Conservation (phyloP, 2,329 filamentous ascomycete genomes). For the Dactylellina haptotyla region DNA sequence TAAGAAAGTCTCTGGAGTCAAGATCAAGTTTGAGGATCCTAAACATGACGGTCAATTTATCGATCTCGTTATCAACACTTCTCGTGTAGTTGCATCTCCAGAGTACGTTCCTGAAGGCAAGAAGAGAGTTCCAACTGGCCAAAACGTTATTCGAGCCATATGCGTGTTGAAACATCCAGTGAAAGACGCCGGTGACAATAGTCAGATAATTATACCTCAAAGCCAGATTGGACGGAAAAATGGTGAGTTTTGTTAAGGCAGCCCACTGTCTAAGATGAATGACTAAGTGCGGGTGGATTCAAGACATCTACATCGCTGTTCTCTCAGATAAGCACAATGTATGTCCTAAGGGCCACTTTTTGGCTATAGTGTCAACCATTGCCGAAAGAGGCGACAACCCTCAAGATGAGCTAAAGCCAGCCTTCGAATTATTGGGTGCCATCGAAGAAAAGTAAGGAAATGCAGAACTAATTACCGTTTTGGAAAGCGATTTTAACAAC, state of each 20-base stretch:
- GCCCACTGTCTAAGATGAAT: neutral
- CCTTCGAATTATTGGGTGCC: constrained; percentile 87
- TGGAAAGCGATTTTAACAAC: neutral
- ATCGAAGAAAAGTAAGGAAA: constrained; percentile 84
- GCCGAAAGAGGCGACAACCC: constrained; percentile 88
- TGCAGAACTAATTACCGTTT: neutral
- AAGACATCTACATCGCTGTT: constrained; percentile 95
- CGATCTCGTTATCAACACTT: constrained; percentile 95
- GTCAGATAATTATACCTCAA: constrained; percentile 96
- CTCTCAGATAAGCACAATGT: constrained; percentile 97
- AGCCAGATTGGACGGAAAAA: constrained; percentile 94
- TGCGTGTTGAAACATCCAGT: constrained; percentile 97
- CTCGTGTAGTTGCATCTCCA: constrained; percentile 94
- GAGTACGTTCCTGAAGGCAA: constrained; percentile 82
- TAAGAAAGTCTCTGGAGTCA: constrained; percentile 90
- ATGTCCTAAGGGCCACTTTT: constrained; percentile 98
- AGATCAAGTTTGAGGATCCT: constrained; percentile 72
- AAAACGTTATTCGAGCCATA: constrained; percentile 93
- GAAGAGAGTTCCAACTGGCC: constrained; percentile 81
- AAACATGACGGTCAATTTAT: constrained; percentile 83
- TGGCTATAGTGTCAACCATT: constrained; percentile 97
- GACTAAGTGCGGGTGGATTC: constrained; percentile 43
- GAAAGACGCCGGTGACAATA: constrained; percentile 88
- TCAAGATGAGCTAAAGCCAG: constrained; percentile 91
- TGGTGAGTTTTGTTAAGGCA: constrained; percentile 67